Evolutionary conservation across 2,329 filamentous ascomycete genomes (phyloP), one percentile per base, ranked within the genome.

Genomic region (Xylariales sp.): DNA sequence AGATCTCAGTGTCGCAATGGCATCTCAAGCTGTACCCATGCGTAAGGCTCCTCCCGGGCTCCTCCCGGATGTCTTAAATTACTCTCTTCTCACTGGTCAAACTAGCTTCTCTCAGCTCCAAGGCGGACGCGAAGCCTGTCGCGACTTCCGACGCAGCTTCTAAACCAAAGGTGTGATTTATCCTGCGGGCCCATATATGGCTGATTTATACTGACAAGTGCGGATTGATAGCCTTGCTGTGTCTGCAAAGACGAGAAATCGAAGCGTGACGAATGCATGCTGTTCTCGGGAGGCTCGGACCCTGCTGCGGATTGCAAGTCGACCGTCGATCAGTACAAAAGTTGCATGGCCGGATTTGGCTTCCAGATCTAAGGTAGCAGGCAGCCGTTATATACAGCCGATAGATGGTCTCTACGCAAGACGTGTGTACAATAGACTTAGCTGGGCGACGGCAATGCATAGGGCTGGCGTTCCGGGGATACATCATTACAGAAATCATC

Each of bases 201-300:
- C 31, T 11, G 12, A 35, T 18, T 18, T 9, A 11, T 3, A 38
- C 48, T 32, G 15, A 24, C 16, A 22, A 15, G 4, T 16, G 22
- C 35, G 9, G 24, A 28, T 14, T 15, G 16, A 45, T 57, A 96
- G 88, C 91, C 91, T 31, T 97, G 93, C 78, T 97, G 93, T 63
- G 93, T 97, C 21, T 98, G 93, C 80, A 96, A 90, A 62, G 81
- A 93, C 32, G 89, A 98, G 66, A 98, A 98, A 67, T 75, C 87
- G 28, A 78, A 78, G 54, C 88, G 93, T 49, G 93, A 98, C 70
- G 90, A 98, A 68, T 98, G 93, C 74, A 97, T 98, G 91, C 86
- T 98, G 43, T 96, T 97, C 72, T 95, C 88, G 42, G 89, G 80
- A 48, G 76, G 86, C 46, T 76, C 83, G 58, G 85, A 96, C 60